Conservation (phyloP, 768 basidiomycete species). For the Rubroboletus satanas region DNA sequence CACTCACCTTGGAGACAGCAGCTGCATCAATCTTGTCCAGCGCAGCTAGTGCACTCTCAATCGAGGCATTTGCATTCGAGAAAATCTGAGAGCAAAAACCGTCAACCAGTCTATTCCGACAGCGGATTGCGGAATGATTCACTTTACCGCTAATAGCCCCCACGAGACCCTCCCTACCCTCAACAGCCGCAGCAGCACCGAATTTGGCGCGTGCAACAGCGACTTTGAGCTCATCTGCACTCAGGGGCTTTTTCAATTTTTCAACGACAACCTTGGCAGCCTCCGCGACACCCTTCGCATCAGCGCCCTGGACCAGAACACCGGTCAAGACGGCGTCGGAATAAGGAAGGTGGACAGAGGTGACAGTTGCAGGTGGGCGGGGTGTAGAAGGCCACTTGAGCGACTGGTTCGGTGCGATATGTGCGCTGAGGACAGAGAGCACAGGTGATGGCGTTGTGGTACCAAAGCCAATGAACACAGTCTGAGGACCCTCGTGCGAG, state of each 20-base stretch:
- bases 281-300: conserved; percentile 57
- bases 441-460: conserved; percentile 63
- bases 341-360: conserved; percentile 80
- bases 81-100: conserved; percentile 49
- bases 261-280: conserved; percentile 67
- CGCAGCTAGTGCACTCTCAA: conserved; percentile 60
- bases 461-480: conserved; percentile 88
- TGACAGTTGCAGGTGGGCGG: conserved; percentile 59
- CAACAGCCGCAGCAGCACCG: conserved; percentile 62
- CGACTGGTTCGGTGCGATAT: conserved; percentile 73
- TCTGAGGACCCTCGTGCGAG: conserved; percentile 58
- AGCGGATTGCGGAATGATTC: conserved; percentile 18
- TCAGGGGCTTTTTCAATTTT: conserved; percentile 56
- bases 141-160: conserved; percentile 64
- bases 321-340: conserved; percentile 90
- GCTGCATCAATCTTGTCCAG: conserved; percentile 67
- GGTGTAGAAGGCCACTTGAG: conserved; percentile 81
- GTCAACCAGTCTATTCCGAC: not conserved
- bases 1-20: conserved; percentile 63
- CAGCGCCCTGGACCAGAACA: conserved; percentile 69
- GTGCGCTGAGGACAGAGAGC: conserved; percentile 73
- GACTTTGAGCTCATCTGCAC: conserved; percentile 67
- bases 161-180: conserved; percentile 66
- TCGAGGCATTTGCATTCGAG: conserved; percentile 47
- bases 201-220: conserved; percentile 91